Evolutionary conservation across 225 moss, liverwort and hornwort species (phyloP), one percentile per base, ranked within the genome.

Genomic region (Bryoerythrophyllum caledonicum): DNA sequence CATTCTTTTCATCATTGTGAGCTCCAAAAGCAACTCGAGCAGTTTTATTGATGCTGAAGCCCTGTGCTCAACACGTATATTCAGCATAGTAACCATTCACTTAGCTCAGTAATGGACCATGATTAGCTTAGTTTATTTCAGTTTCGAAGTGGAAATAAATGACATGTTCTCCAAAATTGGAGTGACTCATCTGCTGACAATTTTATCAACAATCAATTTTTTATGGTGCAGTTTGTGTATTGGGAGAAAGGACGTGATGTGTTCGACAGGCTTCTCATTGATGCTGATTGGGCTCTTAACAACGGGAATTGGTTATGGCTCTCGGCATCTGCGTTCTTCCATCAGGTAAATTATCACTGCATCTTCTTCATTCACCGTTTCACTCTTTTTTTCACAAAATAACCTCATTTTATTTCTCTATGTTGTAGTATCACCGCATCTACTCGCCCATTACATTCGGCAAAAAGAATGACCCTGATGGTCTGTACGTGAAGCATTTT

Each of bases 231-330:
- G 97, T 99, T 91, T 78, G 89, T 94, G 60, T 86, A 94, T 68
- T 99, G 97, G 97, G 97, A 99, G 78, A 91, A 88, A 87, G 97
- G 97, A 48, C 94, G 97, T 41, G 97, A 99, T 63, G 97, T 99
- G 27, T 99, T 99, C 38, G 97, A 94, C 80, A 90, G 97, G 67
- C 93, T 99, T 51, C 85, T 99, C 62, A 88, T 99, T 30, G 97
- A 99, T 76, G 59, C 93, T 17, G 97, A 99, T 79, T 99, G 97
- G 94, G 87, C 97, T 52, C 75, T 99, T 70, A 99, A 99, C 80
- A 99, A 99, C 44, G 97, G 94, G 14, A 99, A 99, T 64, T 99
- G 97, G 97, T 68, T 99, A 72, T 99, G 97, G 97, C 88, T 99
- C 24, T 94, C 97, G 40, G 93, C 97, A 67, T 99, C 94, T 14